Evolutionary conservation across 192 early-diverging fungal genomes (phyloP).

Genomic region (Linnemannia schmuckeri): DNA sequence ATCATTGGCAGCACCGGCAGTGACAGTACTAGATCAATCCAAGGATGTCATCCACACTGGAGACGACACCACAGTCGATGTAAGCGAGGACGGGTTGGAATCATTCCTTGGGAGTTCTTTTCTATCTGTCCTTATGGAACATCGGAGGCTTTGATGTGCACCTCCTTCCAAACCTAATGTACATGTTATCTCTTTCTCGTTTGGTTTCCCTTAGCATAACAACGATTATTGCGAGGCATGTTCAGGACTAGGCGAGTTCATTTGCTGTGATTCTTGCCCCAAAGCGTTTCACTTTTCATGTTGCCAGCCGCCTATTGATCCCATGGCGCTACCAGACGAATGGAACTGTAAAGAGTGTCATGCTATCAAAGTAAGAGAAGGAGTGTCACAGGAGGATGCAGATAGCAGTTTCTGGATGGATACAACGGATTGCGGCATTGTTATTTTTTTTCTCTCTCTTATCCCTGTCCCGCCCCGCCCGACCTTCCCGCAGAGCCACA

Average conservation of each 20-base stretch:
- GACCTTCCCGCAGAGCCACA: slow-evolving; percentile 5
- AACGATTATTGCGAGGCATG: slow-evolving; percentile 58
- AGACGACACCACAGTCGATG: slow-evolving; percentile 31
- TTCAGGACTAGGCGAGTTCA: slow-evolving; percentile 43
- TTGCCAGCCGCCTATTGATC: slow-evolving; percentile 51
- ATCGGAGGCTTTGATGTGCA: background rate
- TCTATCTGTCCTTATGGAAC: background rate
- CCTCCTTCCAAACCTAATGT: background rate
- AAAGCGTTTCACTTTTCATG: slow-evolving; percentile 60
- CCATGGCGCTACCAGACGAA: slow-evolving; percentile 43
- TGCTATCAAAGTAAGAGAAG: slow-evolving; percentile 36
- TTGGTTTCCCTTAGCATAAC: slow-evolving; percentile 25
- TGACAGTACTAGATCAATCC: background rate
- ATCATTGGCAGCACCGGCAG: background rate
- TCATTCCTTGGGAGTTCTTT: background rate
- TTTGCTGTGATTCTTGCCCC: slow-evolving; percentile 59
- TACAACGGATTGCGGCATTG: background rate
- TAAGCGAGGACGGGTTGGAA: background rate
- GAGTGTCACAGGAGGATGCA: background rate
- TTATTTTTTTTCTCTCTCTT: background rate
- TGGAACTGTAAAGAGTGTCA: slow-evolving; percentile 58
- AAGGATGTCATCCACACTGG: slow-evolving; percentile 20
- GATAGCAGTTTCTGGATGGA: background rate
- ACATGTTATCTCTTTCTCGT: background rate
- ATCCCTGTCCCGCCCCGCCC: slow-evolving; percentile 2